Conservation (phyloP, 2,329 filamentous ascomycete genomes). For the Nemania diffusa region DNA sequence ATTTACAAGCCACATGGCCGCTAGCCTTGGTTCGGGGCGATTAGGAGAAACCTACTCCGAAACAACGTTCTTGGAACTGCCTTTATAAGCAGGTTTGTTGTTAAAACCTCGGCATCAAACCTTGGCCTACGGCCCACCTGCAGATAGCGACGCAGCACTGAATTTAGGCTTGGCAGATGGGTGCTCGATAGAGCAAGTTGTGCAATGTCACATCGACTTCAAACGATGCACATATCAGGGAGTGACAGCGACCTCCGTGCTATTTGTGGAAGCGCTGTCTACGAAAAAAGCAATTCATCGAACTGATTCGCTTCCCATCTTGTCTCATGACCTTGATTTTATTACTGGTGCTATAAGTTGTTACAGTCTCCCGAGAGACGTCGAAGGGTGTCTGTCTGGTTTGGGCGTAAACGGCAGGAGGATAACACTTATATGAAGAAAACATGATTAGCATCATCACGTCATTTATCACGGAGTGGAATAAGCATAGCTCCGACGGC, state of each 20-base stretch:
- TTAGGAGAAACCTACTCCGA: background rate
- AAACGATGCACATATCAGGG: background rate
- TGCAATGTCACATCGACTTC: conserved; percentile 6
- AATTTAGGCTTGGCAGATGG: conserved; percentile 3
- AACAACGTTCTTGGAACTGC: background rate
- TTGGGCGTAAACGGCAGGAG: conserved; percentile 14
- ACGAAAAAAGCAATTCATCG: background rate
- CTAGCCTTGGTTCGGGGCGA: background rate
- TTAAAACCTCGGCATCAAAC: background rate
- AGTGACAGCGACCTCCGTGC: background rate
- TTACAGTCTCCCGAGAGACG: background rate
- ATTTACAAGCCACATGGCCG: background rate
- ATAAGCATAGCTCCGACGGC: conserved; percentile 16
- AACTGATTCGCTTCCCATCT: background rate
- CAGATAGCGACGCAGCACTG: conserved; percentile 8
- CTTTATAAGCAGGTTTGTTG: background rate
- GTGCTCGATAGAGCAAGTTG: conserved; percentile 13
- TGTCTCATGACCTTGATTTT: background rate
- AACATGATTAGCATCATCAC: background rate
- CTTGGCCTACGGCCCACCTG: background rate
- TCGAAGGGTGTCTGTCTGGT: background rate
- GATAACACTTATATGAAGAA: conserved; percentile 6
- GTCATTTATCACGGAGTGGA: conserved; percentile 21
- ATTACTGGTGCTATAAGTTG: background rate
- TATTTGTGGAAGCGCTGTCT: conserved; percentile 5